A percentile compares a stretch with the other conserved stretches of the same genome.
Conservation (phyloP, 2,329 filamentous ascomycete genomes). For the Ophiosphaerella narmari region DNA sequence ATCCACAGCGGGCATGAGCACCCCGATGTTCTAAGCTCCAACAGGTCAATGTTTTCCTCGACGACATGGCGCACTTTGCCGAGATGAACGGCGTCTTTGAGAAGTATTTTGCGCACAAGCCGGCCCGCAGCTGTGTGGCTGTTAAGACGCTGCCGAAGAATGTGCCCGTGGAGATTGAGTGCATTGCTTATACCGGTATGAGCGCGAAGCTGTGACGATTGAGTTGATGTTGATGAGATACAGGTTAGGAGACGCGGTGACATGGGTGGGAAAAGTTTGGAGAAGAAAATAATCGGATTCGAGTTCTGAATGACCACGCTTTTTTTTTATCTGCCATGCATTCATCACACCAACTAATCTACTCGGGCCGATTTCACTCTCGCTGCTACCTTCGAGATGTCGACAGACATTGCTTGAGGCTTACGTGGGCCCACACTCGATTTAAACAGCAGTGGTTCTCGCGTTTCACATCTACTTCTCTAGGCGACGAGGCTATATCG, state of each 20-base stretch:
- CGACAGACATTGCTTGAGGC: background rate
- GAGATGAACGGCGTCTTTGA: constrained; percentile 86
- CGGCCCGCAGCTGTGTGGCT: constrained; percentile 85
- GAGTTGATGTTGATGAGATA: constrained; percentile 10
- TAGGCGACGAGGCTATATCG: constrained; percentile 4
- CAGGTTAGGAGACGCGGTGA: constrained; percentile 12
- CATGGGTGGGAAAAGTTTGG: constrained; percentile 5
- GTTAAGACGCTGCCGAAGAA: constrained; percentile 87
- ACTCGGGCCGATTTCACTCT: constrained; percentile 15
- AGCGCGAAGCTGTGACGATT: constrained; percentile 22
- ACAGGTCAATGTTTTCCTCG: constrained; percentile 73
- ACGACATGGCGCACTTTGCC: constrained; percentile 87
- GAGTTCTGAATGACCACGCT: constrained; percentile 3
- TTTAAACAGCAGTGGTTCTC: background rate
- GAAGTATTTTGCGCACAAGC: constrained; percentile 81
- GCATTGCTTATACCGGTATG: constrained; percentile 65
- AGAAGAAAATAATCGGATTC: background rate
- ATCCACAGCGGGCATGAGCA: background rate
- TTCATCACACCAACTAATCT: constrained; percentile 1
- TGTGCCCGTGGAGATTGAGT: constrained; percentile 89
- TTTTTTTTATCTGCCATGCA: no score
- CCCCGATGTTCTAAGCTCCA: background rate
- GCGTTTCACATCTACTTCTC: constrained; percentile 8
- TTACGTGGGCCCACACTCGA: constrained; percentile 2
- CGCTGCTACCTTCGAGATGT: constrained; percentile 34